A percentile compares a stretch with the other conserved stretches of the same genome.
These are phyloP conservation scores for Fragosphaeria purpurea DNA, from an alignment of 2,329 filamentous ascomycete genomes.

Conservation along the genomic window DNA sequence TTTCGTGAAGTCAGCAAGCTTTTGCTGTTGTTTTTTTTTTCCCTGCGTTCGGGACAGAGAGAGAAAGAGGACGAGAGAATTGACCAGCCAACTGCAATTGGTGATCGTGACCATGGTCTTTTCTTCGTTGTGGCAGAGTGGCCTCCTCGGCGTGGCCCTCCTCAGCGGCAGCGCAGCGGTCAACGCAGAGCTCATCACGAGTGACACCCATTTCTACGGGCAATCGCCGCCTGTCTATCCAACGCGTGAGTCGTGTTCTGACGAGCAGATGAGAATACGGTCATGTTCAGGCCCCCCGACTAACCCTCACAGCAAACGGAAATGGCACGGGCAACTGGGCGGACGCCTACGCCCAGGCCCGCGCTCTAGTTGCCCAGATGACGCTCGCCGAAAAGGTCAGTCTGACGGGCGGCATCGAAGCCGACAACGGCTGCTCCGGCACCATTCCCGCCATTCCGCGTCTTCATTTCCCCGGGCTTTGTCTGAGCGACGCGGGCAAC, in stretches of 20 bases:
- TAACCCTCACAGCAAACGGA: conserved; percentile 30
- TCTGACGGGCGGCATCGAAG: conserved; percentile 7
- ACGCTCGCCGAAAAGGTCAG: conserved; percentile 60
- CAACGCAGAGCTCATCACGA: conserved; percentile 18
- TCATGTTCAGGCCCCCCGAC: no score
- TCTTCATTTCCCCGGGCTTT: conserved; percentile 32
- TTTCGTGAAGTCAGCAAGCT: no score
- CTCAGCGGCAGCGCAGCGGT: neutral
- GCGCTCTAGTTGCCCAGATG: conserved; percentile 58
- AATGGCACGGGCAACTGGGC: conserved; percentile 58
- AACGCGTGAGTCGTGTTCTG: conserved; percentile 25
- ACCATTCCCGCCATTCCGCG: conserved; percentile 5
- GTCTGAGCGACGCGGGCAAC: conserved; percentile 32
- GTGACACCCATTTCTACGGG: conserved; percentile 38
- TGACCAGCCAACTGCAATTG: no score
- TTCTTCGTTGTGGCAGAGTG: neutral
- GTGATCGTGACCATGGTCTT: no score
- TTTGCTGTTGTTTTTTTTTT: no score
- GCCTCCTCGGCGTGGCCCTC: neutral
- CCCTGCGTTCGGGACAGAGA: no score
- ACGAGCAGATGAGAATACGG: no score
- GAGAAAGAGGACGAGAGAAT: no score
- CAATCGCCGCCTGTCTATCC: conserved; percentile 40
- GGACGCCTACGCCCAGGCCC: conserved; percentile 56
- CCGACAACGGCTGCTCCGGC: conserved; percentile 8